These are phyloP conservation scores for Blastocystis sp. DNA, from an alignment of 352 stramenopile species.

Conservation along the genomic window DNA sequence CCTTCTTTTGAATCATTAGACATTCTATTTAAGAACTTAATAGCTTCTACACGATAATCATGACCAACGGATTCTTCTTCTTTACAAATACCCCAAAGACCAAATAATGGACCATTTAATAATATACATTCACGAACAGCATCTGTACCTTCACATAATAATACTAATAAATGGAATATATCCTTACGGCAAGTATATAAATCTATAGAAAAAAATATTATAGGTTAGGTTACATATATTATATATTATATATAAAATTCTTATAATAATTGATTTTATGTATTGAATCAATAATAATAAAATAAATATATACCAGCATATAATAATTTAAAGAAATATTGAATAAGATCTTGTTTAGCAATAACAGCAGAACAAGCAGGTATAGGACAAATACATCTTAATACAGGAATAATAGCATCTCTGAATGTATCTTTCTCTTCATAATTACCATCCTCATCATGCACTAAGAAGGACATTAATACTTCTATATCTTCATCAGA, in stretches of 20 bases:
- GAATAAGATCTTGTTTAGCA: conserved; percentile 6
- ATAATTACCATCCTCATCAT: conserved; percentile 31
- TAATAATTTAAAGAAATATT: conserved; percentile 20
- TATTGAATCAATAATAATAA: too few species aligned
- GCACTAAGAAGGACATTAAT: conserved; percentile 24
- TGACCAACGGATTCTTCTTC: conserved; percentile 27
- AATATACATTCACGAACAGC: conserved; percentile 15
- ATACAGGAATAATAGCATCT: conserved; percentile 15
- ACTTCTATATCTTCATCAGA: conserved; percentile 7
- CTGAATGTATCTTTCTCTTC: conserved; percentile 27
- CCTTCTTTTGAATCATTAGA: conserved; percentile 36
- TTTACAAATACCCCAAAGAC: conserved; percentile 22
- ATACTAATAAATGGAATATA: conserved; percentile 12
- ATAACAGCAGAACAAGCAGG: conserved; percentile 21
- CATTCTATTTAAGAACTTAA: conserved; percentile 25
- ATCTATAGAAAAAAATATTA: too few species aligned
- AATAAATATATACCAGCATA: too few species aligned
- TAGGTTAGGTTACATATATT: too few species aligned
- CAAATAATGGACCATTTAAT: conserved; percentile 16
- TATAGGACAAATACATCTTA: conserved; percentile 26
- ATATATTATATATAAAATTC: too few species aligned
- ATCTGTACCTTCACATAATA: conserved; percentile 9
- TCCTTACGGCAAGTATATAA: conserved; percentile 9
- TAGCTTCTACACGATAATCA: conserved; percentile 18
- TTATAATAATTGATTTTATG: too few species aligned